Conservation (phyloP, 106 monocot genomes). For the Posidonia australis region DNA sequence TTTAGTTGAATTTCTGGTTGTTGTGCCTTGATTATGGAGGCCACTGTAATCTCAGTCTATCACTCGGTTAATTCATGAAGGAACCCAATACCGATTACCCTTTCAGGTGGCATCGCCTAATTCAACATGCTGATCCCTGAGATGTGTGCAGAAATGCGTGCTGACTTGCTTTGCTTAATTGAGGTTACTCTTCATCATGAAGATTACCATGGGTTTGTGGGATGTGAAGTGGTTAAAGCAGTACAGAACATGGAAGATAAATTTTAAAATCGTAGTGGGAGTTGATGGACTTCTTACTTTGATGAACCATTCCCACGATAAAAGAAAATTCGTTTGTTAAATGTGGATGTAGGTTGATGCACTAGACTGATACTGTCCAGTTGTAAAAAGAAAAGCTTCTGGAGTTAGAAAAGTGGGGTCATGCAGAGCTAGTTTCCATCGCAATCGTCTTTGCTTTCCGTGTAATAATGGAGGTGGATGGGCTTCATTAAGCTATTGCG, state of each 20-base stretch:
- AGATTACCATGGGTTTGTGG: conserved; percentile 10
- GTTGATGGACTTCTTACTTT: conserved; percentile 12
- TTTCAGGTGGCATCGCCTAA: conserved; percentile 2
- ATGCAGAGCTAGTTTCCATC: not conserved
- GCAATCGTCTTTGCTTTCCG: conserved; percentile 1
- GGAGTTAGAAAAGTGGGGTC: too few relatives aligned
- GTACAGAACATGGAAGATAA: conserved; percentile 10
- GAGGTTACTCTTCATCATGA: conserved; percentile 3
- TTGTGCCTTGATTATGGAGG: not conserved
- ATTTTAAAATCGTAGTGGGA: conserved; percentile 9
- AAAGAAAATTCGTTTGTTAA: not conserved
- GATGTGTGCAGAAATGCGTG: conserved; percentile 10
- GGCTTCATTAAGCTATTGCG: conserved; percentile 10
- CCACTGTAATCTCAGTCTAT: not conserved
- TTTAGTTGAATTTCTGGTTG: not conserved
- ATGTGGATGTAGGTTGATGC: not conserved
- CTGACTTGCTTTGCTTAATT: conserved; percentile 15
- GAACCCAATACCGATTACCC: not conserved
- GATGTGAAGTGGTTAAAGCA: conserved; percentile 10
- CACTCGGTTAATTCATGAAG: not conserved
- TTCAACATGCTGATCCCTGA: not conserved
- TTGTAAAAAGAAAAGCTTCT: too few relatives aligned
- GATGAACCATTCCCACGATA: conserved; percentile 9
- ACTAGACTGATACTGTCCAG: too few relatives aligned
- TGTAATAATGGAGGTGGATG: conserved; percentile 17